Percentiles rank a stretch among this genome's conserved stretches.
Evolutionary conservation across 2,329 filamentous ascomycete species (phyloP).

Genomic region (Cladosporium sp.): DNA sequence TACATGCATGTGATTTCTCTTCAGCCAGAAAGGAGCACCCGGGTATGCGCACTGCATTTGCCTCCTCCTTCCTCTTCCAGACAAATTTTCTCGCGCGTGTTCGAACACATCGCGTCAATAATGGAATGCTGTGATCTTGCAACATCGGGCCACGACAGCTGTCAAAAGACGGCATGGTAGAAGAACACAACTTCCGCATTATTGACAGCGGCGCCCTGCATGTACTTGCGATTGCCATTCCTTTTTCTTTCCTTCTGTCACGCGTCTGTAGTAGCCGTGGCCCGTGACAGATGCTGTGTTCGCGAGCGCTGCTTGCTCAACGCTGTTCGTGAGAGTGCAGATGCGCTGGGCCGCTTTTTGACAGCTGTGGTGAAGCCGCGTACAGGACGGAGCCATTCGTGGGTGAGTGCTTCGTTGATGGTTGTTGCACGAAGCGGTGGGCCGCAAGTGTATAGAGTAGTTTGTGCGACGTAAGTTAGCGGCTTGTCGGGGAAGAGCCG

Average conservation of each 20-base stretch:
- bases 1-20: not conserved
- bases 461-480: not conserved
- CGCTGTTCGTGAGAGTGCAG: not conserved
- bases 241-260: not conserved
- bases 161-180: not conserved
- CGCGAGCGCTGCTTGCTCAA: not conserved
- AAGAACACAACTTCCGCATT: not conserved
- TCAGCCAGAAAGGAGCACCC: not conserved
- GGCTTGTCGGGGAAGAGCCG: not conserved
- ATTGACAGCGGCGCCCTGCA: constrained; percentile 16
- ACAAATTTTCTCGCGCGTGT: not conserved
- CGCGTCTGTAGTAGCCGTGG: not conserved
- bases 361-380: constrained; percentile 5
- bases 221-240: not conserved
- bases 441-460: not conserved
- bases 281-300: constrained; percentile 3
- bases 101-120: not conserved
- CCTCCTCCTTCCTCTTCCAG: not conserved
- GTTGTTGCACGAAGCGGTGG: not conserved
- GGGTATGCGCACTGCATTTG: not conserved
- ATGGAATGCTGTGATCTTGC: not conserved
- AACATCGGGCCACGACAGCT: not conserved
- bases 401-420: not conserved
- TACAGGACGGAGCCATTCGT: not conserved
- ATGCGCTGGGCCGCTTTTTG: not conserved